Conservation (phyloP, 2,329 filamentous ascomycete genomes). For the Westerdykella aurantiaca region DNA sequence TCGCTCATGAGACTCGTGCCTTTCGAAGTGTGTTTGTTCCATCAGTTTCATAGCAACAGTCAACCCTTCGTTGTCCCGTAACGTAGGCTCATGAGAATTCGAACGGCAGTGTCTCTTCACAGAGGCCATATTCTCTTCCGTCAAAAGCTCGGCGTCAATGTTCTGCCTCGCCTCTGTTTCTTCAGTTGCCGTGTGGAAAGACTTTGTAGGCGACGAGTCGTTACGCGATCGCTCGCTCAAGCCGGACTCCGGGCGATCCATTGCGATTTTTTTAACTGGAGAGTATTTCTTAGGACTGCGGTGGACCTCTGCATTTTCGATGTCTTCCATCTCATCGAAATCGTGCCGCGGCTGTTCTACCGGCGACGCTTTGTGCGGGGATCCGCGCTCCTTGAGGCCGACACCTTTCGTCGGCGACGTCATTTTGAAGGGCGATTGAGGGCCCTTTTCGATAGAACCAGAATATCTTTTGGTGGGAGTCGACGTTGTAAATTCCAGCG, state of each 20-base stretch:
- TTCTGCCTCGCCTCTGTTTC: slow-evolving; percentile 5
- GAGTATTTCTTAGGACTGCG: slow-evolving; percentile 23
- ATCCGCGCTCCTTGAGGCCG: slow-evolving; percentile 22
- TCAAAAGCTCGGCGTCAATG: too few relatives aligned
- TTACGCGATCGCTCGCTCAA: slow-evolving; percentile 22
- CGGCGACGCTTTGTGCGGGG: slow-evolving; percentile 27
- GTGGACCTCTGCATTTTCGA: slow-evolving; percentile 3
- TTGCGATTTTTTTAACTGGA: slow-evolving; percentile 17
- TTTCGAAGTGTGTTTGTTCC: slow-evolving; percentile 23
- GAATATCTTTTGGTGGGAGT: slow-evolving; percentile 22
- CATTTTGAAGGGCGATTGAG: slow-evolving; percentile 29
- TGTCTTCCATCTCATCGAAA: slow-evolving; percentile 16
- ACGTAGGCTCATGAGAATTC: slow-evolving; percentile 12
- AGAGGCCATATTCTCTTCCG: background rate
- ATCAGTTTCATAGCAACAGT: slow-evolving; percentile 34
- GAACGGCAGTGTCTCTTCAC: slow-evolving; percentile 5
- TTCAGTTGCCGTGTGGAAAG: slow-evolving; percentile 18
- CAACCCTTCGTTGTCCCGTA: slow-evolving; percentile 37
- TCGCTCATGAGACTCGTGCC: slow-evolving; percentile 9
- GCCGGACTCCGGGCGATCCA: slow-evolving; percentile 21
- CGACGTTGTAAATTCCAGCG: slow-evolving; percentile 10
- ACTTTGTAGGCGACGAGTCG: slow-evolving; percentile 25
- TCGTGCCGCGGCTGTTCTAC: slow-evolving; percentile 24
- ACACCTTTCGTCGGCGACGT: slow-evolving; percentile 25
- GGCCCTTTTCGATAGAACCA: slow-evolving; percentile 18